These are phyloP conservation scores for Fragilaria crotonensis DNA, from an alignment of 108 stramenopile genomes.

Conservation along the genomic window DNA sequence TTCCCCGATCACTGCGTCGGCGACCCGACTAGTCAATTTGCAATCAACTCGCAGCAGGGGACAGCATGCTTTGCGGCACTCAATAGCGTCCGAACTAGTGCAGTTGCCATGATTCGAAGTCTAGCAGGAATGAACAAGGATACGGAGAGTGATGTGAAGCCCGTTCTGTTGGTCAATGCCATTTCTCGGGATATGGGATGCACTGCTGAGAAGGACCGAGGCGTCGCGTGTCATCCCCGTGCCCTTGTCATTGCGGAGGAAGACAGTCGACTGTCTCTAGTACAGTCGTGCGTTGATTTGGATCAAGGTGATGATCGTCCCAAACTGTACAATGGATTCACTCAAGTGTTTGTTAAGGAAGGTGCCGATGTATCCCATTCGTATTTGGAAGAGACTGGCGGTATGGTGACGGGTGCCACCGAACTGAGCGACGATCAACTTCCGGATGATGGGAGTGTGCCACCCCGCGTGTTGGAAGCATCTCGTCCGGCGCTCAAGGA, in stretches of 20 bases:
- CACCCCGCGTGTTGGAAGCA: conserved; percentile 56
- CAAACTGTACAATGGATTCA: conserved; percentile 82
- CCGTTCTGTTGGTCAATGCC: conserved; percentile 73
- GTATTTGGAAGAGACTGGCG: conserved; percentile 78
- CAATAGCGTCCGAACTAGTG: conserved; percentile 71
- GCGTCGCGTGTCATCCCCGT: conserved; percentile 78
- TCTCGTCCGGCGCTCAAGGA: conserved; percentile 61
- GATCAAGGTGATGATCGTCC: conserved; percentile 31
- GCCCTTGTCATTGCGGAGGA: conserved; percentile 58
- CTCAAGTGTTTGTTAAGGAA: conserved; percentile 70
- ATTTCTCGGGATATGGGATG: conserved; percentile 55
- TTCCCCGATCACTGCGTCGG: conserved; percentile 77
- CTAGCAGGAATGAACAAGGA: conserved; percentile 11
- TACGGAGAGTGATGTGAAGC: conserved; percentile 20
- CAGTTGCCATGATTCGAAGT: conserved; percentile 51
- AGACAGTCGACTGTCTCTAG: conserved; percentile 42
- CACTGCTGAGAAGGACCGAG: conserved; percentile 13
- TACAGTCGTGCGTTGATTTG: conserved; percentile 75
- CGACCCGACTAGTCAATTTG: conserved; percentile 73
- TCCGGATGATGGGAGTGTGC: conserved; percentile 26
- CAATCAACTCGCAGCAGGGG: conserved; percentile 87
- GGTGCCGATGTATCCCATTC: conserved; percentile 77
- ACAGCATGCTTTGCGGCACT: conserved; percentile 86
- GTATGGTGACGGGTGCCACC: conserved; percentile 56
- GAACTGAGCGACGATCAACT: conserved; percentile 40